Evolutionary conservation across 2,329 filamentous ascomycete genomes (phyloP).

Genomic region (Hypoxylon sp.): DNA sequence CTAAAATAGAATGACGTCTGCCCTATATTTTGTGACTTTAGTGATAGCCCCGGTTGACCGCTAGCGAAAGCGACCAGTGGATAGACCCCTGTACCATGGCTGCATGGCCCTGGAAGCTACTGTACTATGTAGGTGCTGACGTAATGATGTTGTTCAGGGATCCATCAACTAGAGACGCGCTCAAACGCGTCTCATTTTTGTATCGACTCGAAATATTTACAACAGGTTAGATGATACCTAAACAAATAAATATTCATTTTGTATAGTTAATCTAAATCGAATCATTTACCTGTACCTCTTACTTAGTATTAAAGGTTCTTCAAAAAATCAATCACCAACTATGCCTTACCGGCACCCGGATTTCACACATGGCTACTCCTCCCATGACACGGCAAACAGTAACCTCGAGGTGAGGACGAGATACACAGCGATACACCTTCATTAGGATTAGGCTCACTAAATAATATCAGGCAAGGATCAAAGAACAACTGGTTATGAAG

Average conservation of each 20-base stretch:
- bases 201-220: background rate
- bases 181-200: constrained; percentile 9
- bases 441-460: background rate
- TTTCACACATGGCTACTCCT: background rate
- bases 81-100: constrained; percentile 1
- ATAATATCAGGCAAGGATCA: constrained; percentile 4
- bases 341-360: constrained; percentile 1
- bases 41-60: background rate
- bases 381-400: background rate
- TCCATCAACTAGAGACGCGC: constrained; percentile 2
- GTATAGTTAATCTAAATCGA: background rate
- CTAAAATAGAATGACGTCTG: background rate
- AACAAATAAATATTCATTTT: background rate
- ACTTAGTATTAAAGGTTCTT: background rate
- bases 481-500: constrained; percentile 23
- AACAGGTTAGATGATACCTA: background rate
- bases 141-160: background rate
- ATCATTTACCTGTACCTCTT: background rate
- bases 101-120: background rate
- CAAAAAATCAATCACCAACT: background rate
- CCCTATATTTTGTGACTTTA: background rate
- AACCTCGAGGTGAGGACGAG: constrained; percentile 11
- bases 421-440: background rate
- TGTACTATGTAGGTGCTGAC: too few species aligned
- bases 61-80: background rate